Base-by-base conservation (phyloP, 2,329 filamentous ascomycete species). In the Colletotrichum spinosum region DNA sequence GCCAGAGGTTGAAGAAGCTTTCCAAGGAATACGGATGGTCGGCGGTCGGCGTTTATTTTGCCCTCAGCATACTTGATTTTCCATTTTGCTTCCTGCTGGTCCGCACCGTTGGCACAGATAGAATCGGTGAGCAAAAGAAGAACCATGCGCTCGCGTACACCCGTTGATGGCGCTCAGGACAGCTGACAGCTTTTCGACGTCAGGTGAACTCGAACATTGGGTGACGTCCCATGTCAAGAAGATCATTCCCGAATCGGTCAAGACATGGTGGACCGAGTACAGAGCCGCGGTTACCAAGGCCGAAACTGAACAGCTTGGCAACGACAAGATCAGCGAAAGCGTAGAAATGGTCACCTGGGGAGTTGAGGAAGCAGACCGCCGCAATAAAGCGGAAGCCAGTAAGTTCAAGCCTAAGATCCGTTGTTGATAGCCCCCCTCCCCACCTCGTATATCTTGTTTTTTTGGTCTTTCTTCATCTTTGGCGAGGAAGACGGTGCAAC, bases 31-130 rank as follows among this genome's bases (percentile, higher is more conserved):
- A 99, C 77, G 96, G 96, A 45, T 98, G 94, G 93, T 87, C 92
- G 4, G 94, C 94, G 1, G 79, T 97, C 6, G 95, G 94, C n/a
- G 92, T 99, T 12, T 99, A 99, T 78, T 78, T 97, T 10, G 84
- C 84, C 1, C 80, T 99, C 59, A 94, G 92, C 46, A 91, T 92
- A 42, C 80, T 97, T 55, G 96, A 99, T 79, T 97, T 98, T 70
- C 96, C 96, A 0, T 92, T 98, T 75, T 98, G 95, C 80, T 99
- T 97, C 80, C 79, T 97, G 59, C 88, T 96, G 9, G 96, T 99
- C 51, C 87, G 90, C 62, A 81, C 89, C 56, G 85, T 97, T 2
- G 96, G 96, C 13, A 92, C 92, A 0, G 96, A 99, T 34, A 87
- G 87, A 60, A 96, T 99, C 72, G 94, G 93, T 84, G 78, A 81